Evolutionary conservation across 768 basidiomycete species (phyloP).

Genomic region (Pleurotus giganteus): DNA sequence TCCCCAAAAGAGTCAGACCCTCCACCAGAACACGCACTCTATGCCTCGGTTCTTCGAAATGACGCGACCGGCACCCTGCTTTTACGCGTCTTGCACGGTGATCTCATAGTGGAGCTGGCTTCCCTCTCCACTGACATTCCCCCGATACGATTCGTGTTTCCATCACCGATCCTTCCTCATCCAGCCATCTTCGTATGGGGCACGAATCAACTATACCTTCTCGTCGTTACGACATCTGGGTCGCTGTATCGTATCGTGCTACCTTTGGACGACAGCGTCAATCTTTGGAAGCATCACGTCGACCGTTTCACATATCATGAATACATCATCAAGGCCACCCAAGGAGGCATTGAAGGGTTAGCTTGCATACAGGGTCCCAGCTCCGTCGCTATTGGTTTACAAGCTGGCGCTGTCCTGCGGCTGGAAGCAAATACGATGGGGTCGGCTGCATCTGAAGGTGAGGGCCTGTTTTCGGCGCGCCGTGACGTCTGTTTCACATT

Average conservation of each 20-base stretch:
- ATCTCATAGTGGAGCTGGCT: conserved; percentile 70
- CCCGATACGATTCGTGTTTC: conserved; percentile 78
- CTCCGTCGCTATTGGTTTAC: conserved; percentile 59
- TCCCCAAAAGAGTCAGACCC: conserved; percentile 40
- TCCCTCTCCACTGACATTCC: conserved; percentile 66
- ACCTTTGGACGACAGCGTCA: conserved; percentile 47
- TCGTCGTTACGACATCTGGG: conserved; percentile 64
- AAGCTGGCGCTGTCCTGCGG: conserved; percentile 63
- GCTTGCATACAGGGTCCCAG: conserved; percentile 70
- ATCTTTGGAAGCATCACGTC: conserved; percentile 57
- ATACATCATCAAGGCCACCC: conserved; percentile 57
- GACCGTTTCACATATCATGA: conserved; percentile 63
- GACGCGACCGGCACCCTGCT: conserved; percentile 63
- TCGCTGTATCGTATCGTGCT: conserved; percentile 74
- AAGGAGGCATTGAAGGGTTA: conserved; percentile 41
- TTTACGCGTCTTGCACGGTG: conserved; percentile 71
- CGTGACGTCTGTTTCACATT: conserved; percentile 13
- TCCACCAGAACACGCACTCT: conserved; percentile 72
- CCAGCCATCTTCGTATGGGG: conserved; percentile 64
- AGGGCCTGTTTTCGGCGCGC: conserved; percentile 22
- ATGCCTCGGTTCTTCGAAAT: conserved; percentile 56
- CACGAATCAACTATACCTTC: conserved; percentile 59
- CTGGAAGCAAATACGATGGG: conserved; percentile 64
- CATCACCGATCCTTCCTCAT: conserved; percentile 59
- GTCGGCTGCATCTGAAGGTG: conserved; percentile 57